Conservation (phyloP, 371 early-diverging fungal genomes). For the Lichtheimia hyalospora region DNA sequence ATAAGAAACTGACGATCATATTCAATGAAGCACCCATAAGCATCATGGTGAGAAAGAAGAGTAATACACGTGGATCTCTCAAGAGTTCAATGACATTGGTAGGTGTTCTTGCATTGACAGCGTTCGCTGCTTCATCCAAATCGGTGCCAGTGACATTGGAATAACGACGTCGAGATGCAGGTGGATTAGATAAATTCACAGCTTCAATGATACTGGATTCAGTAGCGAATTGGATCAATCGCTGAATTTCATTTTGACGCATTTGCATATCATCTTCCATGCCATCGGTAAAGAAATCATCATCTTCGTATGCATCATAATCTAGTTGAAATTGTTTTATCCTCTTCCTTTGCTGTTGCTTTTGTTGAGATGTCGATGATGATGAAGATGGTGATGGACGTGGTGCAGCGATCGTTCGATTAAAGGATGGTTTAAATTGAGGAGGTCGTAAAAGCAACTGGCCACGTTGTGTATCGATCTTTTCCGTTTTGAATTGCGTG, state of each 20-base stretch:
- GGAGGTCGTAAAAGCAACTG: not conserved
- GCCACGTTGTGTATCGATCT: constrained; percentile 11
- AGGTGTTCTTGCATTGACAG: constrained; percentile 16
- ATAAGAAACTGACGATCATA: constrained; percentile 51
- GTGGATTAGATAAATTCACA: constrained; percentile 50
- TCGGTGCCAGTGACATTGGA: constrained; percentile 8
- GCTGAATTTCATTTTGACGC: constrained; percentile 46
- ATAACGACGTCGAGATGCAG: constrained; percentile 31
- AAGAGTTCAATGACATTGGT: constrained; percentile 42
- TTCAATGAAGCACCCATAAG: constrained; percentile 54
- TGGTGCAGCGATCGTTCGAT: not conserved
- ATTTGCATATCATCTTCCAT: constrained; percentile 6
- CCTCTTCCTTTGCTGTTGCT: constrained; percentile 7
- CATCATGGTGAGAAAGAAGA: constrained; percentile 54
- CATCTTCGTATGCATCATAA: constrained; percentile 24
- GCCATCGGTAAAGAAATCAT: constrained; percentile 14
- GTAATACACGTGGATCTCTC: constrained; percentile 33
- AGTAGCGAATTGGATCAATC: constrained; percentile 52
- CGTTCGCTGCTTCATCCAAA: constrained; percentile 1
- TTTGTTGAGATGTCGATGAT: not conserved
- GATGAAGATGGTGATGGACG: not conserved
- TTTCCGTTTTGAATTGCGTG: constrained; percentile 48
- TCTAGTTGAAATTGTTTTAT: constrained; percentile 35
- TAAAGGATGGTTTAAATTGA: not conserved
- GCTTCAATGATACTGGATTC: constrained; percentile 58